Evolutionary conservation across 306 rosid species (phyloP), one percentile per base, ranked within the genome.

Genomic region (Myrica gale): DNA sequence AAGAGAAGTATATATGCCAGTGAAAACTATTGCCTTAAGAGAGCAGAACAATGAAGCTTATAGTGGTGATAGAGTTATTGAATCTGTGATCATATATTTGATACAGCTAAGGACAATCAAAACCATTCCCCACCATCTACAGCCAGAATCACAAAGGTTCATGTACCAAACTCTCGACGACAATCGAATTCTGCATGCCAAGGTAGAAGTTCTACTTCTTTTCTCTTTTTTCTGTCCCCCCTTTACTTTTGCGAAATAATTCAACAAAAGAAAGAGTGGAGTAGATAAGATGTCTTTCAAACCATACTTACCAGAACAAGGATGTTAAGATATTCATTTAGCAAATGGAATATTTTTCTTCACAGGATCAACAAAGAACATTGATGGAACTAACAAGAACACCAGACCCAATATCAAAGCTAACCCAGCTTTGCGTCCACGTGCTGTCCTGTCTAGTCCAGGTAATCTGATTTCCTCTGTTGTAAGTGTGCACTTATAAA

Each of bases 401-500:
- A 32, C 74, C 32, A 83, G 65, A 68, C 61, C 51, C 65, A 74
- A 75, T 76, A 75, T 60, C 11, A 76, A 73, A 69, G 70, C 81
- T 23, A 68, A 73, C 71, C 78, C 78, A 37, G 68, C 70, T 48
- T 73, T 79, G 6, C 88, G 87, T 20, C 96, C 96, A 6, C 90
- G 90, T 3, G 96, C 92, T 3, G 87, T 90, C 39, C 74, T 90
- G 73, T 90, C 92, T 17, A 90, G 96, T 71, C 96, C 90, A 7
- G 90, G 92, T 90, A 82, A 78, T 60, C n/a, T 47, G 4, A 13
- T 56, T 16, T 39, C 7, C 10, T 11, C 41, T 78, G 10, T 0
- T 50, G 9, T 26, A 26, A 1, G 32, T 26, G 32, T 26, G 32
- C 32, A 26, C 32, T 26, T 26, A 26, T 26, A 26, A 26, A 26